A percentile compares a stretch with the other conserved stretches of the same genome.
These are phyloP conservation scores for Gyromitra esculenta DNA, from an alignment of 2,329 filamentous ascomycete genomes.

Conservation along the genomic window DNA sequence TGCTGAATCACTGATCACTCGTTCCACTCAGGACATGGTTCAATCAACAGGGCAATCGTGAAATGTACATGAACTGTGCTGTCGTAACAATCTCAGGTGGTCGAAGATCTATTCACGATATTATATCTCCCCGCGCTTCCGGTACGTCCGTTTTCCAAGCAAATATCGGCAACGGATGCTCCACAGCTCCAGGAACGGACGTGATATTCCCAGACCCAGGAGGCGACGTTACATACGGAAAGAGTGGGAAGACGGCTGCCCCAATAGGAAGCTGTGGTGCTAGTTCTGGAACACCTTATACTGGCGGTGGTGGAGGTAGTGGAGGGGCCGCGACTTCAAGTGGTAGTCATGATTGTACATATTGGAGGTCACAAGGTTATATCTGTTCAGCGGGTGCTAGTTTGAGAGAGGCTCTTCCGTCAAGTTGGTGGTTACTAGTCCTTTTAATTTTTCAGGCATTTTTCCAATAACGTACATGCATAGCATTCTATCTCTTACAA, in stretches of 20 bases:
- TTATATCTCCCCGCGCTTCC: slow-evolving; percentile 21
- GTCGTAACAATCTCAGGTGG: slow-evolving; percentile 69
- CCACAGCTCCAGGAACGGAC: slow-evolving; percentile 67
- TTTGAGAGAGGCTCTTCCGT: slow-evolving; percentile 12
- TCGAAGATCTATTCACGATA: slow-evolving; percentile 15
- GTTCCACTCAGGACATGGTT: slow-evolving; percentile 77
- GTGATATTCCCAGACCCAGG: slow-evolving; percentile 75
- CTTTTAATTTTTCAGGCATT: slow-evolving; percentile 14
- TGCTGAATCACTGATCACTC: not conserved
- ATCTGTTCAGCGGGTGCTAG: slow-evolving; percentile 25
- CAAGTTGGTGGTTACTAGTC: slow-evolving; percentile 20
- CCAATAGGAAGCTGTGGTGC: slow-evolving; percentile 40
- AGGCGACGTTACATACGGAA: slow-evolving; percentile 26
- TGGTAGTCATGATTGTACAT: slow-evolving; percentile 9
- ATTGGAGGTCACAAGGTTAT: slow-evolving; percentile 31
- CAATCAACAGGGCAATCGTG: slow-evolving; percentile 80
- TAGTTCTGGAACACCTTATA: slow-evolving; percentile 13
- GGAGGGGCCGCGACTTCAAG: slow-evolving; percentile 4
- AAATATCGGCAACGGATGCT: slow-evolving; percentile 70
- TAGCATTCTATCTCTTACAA: not conserved
- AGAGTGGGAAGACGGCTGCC: slow-evolving; percentile 8
- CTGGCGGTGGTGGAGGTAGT: not conserved
- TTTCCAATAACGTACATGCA: not conserved
- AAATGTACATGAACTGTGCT: slow-evolving; percentile 98
- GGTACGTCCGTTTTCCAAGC: slow-evolving; percentile 73